Evolutionary conservation across 2,329 filamentous ascomycete genomes (phyloP).

Genomic region (Alternaria brassicae): DNA sequence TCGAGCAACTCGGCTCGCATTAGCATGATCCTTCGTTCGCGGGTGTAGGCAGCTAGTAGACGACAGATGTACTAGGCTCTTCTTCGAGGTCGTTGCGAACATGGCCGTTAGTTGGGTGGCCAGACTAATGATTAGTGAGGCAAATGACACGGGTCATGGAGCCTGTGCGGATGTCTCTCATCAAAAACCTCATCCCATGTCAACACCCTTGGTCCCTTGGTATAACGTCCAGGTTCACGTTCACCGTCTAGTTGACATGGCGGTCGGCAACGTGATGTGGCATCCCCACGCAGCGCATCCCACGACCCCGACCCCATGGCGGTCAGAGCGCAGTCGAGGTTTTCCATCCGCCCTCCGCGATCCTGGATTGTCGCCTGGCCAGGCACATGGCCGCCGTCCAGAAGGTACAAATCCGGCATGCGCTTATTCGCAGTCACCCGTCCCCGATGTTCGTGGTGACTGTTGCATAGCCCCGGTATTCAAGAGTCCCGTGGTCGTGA

Average conservation of each 20-base stretch:
- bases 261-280: slow-evolving; percentile 19
- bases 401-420: slow-evolving; percentile 5
- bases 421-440: slow-evolving; percentile 12
- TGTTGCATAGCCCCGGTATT: slow-evolving; percentile 9
- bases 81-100: slow-evolving; percentile 1
- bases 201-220: background rate
- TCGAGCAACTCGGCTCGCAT: background rate
- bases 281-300: slow-evolving; percentile 15
- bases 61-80: background rate
- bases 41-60: slow-evolving; percentile 2
- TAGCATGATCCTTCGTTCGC: slow-evolving; percentile 1
- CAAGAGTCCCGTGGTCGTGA: background rate
- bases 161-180: slow-evolving; percentile 1
- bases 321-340: slow-evolving; percentile 18
- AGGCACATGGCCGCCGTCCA: slow-evolving; percentile 9
- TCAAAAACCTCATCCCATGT: slow-evolving; percentile 2
- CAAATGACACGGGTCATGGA: slow-evolving; percentile 8
- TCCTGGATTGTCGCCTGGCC: slow-evolving; percentile 9
- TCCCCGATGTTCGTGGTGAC: background rate
- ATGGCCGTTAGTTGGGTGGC: slow-evolving; percentile 7
- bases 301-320: slow-evolving; percentile 15
- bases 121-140: slow-evolving; percentile 1
- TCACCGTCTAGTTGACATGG: slow-evolving; percentile 13
- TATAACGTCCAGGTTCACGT: slow-evolving; percentile 1
- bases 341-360: slow-evolving; percentile 15